phyloP scores from a whole-genome alignment of 768 basidiomycete species.

The Crepidotus variabilis region DNA sequence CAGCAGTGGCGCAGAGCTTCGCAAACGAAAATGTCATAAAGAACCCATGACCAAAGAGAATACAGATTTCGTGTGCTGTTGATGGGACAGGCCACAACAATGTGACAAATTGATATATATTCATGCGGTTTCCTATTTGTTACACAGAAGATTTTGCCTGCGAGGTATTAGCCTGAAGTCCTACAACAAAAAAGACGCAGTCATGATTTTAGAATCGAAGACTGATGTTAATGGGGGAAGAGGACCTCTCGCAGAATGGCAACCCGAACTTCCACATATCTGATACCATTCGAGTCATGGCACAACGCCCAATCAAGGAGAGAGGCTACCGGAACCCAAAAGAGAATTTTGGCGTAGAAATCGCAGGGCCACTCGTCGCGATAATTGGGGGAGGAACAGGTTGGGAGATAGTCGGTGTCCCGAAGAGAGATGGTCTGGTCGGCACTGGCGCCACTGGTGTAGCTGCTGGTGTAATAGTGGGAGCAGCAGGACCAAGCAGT shows the following conservation, averaged over 20 bases:
- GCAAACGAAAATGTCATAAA: neutral
- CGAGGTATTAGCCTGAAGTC: too few species aligned
- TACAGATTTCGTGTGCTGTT: too few species aligned
- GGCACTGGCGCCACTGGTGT: neutral
- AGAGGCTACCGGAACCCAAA: constrained; percentile 12
- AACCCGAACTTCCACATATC: neutral
- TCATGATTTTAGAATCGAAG: too few species aligned
- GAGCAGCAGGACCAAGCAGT: constrained; percentile 12
- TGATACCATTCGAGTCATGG: neutral
- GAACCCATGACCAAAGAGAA: too few species aligned
- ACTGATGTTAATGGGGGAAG: too few species aligned
- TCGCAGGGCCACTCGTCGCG: neutral
- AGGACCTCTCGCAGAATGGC: too few species aligned
- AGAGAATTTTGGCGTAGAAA: constrained; percentile 12
- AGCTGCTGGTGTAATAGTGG: neutral
- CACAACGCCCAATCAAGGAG: neutral
- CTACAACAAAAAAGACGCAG: too few species aligned
- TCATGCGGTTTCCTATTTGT: too few species aligned
- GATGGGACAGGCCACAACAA: too few species aligned
- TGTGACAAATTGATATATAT: too few species aligned
- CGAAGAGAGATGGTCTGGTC: neutral
- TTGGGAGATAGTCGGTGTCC: neutral
- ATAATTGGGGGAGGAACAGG: constrained; percentile 11
- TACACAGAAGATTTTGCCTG: too few species aligned
- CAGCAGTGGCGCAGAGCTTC: neutral